A percentile compares a stretch with the other conserved stretches of the same genome.
Evolutionary conservation across 2,329 filamentous ascomycete species (phyloP).

Genomic region (Ophiostoma quercus): DNA sequence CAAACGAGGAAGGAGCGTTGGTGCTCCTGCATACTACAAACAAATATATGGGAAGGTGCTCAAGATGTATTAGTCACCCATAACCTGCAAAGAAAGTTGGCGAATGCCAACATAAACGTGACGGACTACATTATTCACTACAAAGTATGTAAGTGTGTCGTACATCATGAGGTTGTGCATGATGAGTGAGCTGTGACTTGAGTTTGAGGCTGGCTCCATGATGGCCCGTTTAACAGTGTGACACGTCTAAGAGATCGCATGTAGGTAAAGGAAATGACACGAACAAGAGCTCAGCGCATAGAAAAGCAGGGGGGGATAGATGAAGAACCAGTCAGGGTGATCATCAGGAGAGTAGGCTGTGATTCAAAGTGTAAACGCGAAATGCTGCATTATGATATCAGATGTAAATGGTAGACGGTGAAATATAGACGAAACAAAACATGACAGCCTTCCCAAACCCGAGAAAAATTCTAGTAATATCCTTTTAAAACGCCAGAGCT

Average conservation of each 20-base stretch:
- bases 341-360: no score
- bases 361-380: neutral
- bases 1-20: neutral
- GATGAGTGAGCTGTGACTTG: neutral
- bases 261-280: no score
- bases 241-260: neutral
- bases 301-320: no score
- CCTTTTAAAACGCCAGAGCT: neutral
- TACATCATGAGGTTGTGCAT: neutral
- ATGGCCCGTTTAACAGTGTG: neutral
- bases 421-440: neutral
- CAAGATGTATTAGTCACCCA: neutral
- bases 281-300: no score
- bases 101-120: neutral
- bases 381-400: slow-evolving; percentile 10
- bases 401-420: neutral
- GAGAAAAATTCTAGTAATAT: neutral
- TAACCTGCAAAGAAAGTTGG: neutral
- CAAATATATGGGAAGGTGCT: neutral
- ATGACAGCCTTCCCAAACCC: slow-evolving; percentile 3
- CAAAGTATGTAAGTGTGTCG: neutral
- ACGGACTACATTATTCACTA: neutral
- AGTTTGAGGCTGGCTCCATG: neutral
- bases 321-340: no score
- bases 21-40: neutral